These are phyloP conservation scores for Neonectria punicea DNA, from an alignment of 2,329 filamentous ascomycete genomes.

Conservation along the genomic window DNA sequence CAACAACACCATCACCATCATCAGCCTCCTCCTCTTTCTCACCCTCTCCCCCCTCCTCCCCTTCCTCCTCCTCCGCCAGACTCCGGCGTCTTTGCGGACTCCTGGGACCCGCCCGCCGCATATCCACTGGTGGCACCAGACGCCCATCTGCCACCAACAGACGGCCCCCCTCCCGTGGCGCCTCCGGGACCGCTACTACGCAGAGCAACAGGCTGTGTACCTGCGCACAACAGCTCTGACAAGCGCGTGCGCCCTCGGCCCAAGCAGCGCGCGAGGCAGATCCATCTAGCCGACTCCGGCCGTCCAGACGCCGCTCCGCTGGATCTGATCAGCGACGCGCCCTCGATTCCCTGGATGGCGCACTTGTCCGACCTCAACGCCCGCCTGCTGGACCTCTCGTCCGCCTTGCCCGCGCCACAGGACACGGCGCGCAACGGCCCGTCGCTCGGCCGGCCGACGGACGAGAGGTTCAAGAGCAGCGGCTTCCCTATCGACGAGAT, in stretches of 20 bases:
- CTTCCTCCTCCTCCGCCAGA: not conserved
- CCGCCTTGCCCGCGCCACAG: slow-evolving; percentile 45
- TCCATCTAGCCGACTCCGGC: slow-evolving; percentile 44
- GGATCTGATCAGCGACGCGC: slow-evolving; percentile 30
- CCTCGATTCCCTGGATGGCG: slow-evolving; percentile 51
- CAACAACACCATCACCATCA: not conserved
- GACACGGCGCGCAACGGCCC: slow-evolving; percentile 36
- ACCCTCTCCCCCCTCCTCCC: not conserved
- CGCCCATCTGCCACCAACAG: slow-evolving; percentile 15
- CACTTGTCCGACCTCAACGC: slow-evolving; percentile 53
- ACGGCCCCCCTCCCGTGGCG: slow-evolving; percentile 27
- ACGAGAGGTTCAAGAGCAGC: slow-evolving; percentile 37
- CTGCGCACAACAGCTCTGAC: slow-evolving; percentile 39
- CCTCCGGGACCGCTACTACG: slow-evolving; percentile 28
- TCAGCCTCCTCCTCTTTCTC: not conserved
- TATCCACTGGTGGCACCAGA: slow-evolving; percentile 35
- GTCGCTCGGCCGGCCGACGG: slow-evolving; percentile 29
- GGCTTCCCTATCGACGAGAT: slow-evolving; percentile 55
- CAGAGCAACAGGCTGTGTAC: slow-evolving; percentile 30
- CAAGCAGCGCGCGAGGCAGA: slow-evolving; percentile 46
- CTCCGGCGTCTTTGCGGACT: slow-evolving; percentile 36
- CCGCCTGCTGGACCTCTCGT: slow-evolving; percentile 51
- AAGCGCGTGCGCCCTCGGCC: slow-evolving; percentile 39
- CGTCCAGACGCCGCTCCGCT: slow-evolving; percentile 28
- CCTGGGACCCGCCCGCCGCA: slow-evolving; percentile 36